These are phyloP conservation scores for Monosporascus sp. DNA, from an alignment of 2,329 filamentous ascomycete genomes.

Conservation along the genomic window DNA sequence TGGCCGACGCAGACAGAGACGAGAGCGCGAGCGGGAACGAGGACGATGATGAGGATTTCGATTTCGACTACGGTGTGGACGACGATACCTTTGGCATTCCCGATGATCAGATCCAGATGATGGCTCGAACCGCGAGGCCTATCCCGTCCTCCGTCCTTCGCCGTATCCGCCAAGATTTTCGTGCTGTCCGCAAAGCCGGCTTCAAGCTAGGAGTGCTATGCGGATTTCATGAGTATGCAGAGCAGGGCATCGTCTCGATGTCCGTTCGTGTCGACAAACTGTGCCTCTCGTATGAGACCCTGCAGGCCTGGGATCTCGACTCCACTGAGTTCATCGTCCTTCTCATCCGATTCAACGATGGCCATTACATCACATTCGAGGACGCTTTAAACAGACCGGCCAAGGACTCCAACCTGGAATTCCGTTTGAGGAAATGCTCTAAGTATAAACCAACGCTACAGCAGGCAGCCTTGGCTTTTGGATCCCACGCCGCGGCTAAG, in stretches of 20 bases:
- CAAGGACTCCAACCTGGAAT: constrained; percentile 34
- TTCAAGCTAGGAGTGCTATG: constrained; percentile 63
- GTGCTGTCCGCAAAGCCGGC: constrained; percentile 54
- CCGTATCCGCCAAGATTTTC: constrained; percentile 57
- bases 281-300: constrained; percentile 65
- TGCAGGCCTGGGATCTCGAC: constrained; percentile 71
- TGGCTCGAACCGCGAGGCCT: not conserved
- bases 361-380: constrained; percentile 57
- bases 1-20: constrained; percentile 17
- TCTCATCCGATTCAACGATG: constrained; percentile 56
- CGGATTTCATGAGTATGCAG: constrained; percentile 34
- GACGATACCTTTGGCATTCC: constrained; percentile 26
- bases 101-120: constrained; percentile 10
- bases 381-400: constrained; percentile 39
- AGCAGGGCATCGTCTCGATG: constrained; percentile 52
- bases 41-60: constrained; percentile 10
- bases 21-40: constrained; percentile 4
- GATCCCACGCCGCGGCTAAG: constrained; percentile 17
- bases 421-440: constrained; percentile 66
- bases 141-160: constrained; percentile 4
- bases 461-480: constrained; percentile 49
- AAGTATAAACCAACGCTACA: constrained; percentile 62
- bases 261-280: constrained; percentile 67
- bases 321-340: constrained; percentile 66
- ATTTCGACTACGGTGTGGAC: constrained; percentile 18